Evolutionary conservation across 306 rosid genomes (phyloP).

Genomic region (Rubus idaeus): DNA sequence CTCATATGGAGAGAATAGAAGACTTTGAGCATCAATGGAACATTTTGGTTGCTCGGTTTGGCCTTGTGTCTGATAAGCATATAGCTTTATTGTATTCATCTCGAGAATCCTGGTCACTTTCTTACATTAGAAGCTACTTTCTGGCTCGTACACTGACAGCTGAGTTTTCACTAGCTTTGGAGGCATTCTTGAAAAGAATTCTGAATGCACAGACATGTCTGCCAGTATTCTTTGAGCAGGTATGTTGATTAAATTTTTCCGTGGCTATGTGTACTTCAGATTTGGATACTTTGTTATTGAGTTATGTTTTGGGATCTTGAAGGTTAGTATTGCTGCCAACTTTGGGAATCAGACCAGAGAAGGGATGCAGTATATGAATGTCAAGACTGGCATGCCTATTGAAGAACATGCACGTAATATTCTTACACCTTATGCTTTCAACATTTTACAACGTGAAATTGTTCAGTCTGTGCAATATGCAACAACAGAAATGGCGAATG

Average conservation of each 20-base stretch:
- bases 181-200: constrained; percentile 46
- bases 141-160: constrained; percentile 54
- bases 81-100: constrained; percentile 43
- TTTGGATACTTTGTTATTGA: not conserved
- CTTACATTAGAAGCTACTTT: constrained; percentile 45
- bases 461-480: constrained; percentile 49
- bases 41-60: constrained; percentile 51
- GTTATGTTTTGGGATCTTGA: constrained; percentile 19
- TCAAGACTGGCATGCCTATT: constrained; percentile 64
- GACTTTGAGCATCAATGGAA: constrained; percentile 66
- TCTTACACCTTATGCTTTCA: constrained; percentile 63
- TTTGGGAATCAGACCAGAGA: constrained; percentile 37
- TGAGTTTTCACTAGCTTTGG: constrained; percentile 52
- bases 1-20: constrained; percentile 54
- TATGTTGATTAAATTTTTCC: constrained; percentile 14
- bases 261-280: not conserved
- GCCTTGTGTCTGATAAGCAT: constrained; percentile 58
- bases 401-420: constrained; percentile 61
- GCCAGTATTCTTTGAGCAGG: constrained; percentile 63
- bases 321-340: constrained; percentile 41
- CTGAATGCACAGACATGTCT: constrained; percentile 43
- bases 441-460: constrained; percentile 49
- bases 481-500: constrained; percentile 47
- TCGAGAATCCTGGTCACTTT: constrained; percentile 50
- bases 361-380: constrained; percentile 36